Evolutionary conservation across 2,329 filamentous ascomycete species (phyloP).

Genomic region (Talaromyces rugulosus): DNA sequence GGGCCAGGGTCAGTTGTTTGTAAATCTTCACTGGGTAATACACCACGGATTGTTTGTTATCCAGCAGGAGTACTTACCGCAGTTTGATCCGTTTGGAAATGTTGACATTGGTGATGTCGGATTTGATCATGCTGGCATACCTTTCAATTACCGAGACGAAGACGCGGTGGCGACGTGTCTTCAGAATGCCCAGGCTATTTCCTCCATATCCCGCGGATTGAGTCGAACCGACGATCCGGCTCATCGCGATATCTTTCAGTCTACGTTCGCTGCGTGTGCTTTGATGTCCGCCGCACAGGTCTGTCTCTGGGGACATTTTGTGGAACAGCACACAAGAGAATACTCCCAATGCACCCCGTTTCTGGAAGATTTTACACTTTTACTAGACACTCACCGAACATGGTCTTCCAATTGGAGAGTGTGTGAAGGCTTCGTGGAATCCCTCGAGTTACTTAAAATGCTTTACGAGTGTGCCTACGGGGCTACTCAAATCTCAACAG

Average conservation of each 20-base stretch:
- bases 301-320: constrained; percentile 1
- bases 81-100: constrained; percentile 1
- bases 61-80: not conserved
- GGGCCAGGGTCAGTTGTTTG: not conserved
- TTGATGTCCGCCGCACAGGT: constrained; percentile 1
- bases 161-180: not conserved
- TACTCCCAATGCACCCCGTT: not conserved
- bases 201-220: not conserved
- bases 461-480: constrained; percentile 1
- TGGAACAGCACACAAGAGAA: not conserved
- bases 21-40: not conserved
- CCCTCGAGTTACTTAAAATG: constrained; percentile 1
- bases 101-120: not conserved
- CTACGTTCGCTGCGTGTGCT: constrained; percentile 1
- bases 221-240: not conserved
- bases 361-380: not conserved
- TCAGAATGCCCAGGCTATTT: not conserved
- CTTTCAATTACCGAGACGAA: not conserved
- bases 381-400: not conserved
- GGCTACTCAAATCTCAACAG: not conserved
- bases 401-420: constrained; percentile 2
- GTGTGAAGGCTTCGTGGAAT: not conserved
- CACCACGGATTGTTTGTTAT: constrained; percentile 1
- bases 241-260: not conserved
- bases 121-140: not conserved